A percentile compares a stretch with the other conserved stretches of the same genome.
These are phyloP conservation scores for Camellia sinensis DNA, from an alignment of 148 eudicot species.

Conservation along the genomic window DNA sequence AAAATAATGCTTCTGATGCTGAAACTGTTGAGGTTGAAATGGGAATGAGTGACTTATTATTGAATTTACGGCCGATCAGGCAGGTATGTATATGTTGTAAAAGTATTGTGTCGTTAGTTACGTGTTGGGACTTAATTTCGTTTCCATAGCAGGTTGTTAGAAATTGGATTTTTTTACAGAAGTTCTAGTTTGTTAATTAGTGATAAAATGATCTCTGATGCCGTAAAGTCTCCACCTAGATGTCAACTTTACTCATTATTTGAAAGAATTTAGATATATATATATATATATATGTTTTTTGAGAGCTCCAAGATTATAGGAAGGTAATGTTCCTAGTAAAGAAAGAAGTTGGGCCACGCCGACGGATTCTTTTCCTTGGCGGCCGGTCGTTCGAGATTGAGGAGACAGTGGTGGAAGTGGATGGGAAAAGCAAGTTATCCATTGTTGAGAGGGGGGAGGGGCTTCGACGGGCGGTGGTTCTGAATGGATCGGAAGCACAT, in stretches of 20 bases:
- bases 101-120: neutral
- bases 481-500: no score
- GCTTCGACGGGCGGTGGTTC: no score
- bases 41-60: slow-evolving; percentile 73
- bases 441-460: no score
- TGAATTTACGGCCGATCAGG: slow-evolving; percentile 84
- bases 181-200: neutral
- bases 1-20: slow-evolving; percentile 54
- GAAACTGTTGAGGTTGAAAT: slow-evolving; percentile 62
- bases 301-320: no score
- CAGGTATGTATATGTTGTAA: slow-evolving; percentile 52
- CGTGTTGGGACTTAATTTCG: slow-evolving; percentile 1
- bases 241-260: neutral
- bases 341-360: no score
- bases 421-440: no score
- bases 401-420: no score
- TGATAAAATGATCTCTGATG: neutral
- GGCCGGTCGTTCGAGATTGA: no score
- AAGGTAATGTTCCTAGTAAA: no score
- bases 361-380: no score
- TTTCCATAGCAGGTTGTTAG: slow-evolving; percentile 1
- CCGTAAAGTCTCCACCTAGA: neutral
- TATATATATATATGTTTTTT: no score
- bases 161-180: neutral
- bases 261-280: neutral